phyloP scores from a whole-genome alignment of 2,329 filamentous ascomycete species.

The Penicillium sp. region DNA sequence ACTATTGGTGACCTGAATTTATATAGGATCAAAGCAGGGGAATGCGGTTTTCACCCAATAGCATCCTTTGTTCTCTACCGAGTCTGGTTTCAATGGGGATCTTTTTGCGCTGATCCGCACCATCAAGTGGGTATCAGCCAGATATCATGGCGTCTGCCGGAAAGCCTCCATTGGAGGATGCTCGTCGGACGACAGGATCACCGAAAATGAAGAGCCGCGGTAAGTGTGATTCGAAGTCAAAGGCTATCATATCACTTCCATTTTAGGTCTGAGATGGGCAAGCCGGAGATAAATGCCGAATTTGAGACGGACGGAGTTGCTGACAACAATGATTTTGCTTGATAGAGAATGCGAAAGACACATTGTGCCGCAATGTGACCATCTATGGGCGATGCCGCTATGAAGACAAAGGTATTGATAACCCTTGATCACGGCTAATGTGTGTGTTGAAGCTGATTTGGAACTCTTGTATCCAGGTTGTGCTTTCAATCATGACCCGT shows the following conservation, averaged over 20 bases:
- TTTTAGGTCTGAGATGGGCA: conserved; percentile 4
- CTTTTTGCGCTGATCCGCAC: conserved; percentile 38
- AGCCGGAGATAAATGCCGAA: not conserved
- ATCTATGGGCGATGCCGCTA: conserved; percentile 93
- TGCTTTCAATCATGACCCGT: conserved; percentile 82
- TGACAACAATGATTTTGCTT: conserved; percentile 6
- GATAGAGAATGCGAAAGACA: conserved; percentile 77
- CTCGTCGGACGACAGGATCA: conserved; percentile 47
- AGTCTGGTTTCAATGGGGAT: conserved; percentile 43
- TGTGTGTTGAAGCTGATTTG: conserved; percentile 13
- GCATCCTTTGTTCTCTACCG: conserved; percentile 29
- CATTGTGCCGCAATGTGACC: conserved; percentile 84
- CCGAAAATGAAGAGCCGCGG: conserved; percentile 51
- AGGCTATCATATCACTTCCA: not conserved
- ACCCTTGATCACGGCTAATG: not conserved
- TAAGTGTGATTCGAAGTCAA: conserved; percentile 29
- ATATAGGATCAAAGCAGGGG: conserved; percentile 29
- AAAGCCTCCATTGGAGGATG: conserved; percentile 47
- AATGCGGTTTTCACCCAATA: conserved; percentile 40
- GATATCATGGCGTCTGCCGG: conserved; percentile 45
- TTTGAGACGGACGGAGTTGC: conserved; percentile 5
- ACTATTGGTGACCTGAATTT: conserved; percentile 15
- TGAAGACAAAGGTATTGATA: conserved; percentile 70
- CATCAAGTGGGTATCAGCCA: conserved; percentile 32
- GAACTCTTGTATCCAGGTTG: conserved; percentile 54